Evolutionary conservation across 2,329 filamentous ascomycete genomes (phyloP), one percentile per base, ranked within the genome.

Genomic region (Ophiostoma australiae): DNA sequence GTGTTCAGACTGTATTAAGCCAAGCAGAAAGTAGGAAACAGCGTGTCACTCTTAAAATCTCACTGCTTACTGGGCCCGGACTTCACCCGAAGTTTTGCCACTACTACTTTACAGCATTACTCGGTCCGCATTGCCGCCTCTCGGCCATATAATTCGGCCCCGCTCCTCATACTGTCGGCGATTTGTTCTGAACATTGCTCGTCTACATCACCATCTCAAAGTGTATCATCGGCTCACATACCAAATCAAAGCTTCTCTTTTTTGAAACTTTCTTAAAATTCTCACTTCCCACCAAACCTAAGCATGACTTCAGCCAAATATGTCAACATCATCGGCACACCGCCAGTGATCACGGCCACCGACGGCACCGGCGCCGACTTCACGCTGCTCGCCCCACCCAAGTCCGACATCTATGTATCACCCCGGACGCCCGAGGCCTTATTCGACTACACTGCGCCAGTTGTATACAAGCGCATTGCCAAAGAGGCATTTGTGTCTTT

Each of bases 371-470:
- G 69, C 39, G 65, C 52, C 13, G 37, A 35, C 37, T 72, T 70
- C 61, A 39, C 48, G n/a, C 39, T 73, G 41, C 23, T 17, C 2
- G 72, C 73, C 8, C 70, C 72, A n/a, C 73, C 73, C 37, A 72
- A 73, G 55, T 72, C 72, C 8, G 73, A 74, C 68, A 74, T 74
- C 20, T 74, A 74, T 68, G 70, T 61, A 1, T 70, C 71, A 7
- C 73, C 73, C 27, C 69, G 55, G 3, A 65, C 44, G 15, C 70
- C 73, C 6, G 31, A 67, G 15, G 67, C 44, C 1, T 55, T 70
- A 5, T 63, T 67, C 44, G 70, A 68, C 69, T 74, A 69, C 66
- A 71, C 71, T 1, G 73, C 72, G 5, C 73, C 73, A 3, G 68
- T 68, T 4, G 55, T 73, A 11, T 65, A 48, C 39, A 48, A 35